These are phyloP conservation scores for Stylonectria norvegica DNA, from an alignment of 2,329 filamentous ascomycete genomes.

Conservation along the genomic window DNA sequence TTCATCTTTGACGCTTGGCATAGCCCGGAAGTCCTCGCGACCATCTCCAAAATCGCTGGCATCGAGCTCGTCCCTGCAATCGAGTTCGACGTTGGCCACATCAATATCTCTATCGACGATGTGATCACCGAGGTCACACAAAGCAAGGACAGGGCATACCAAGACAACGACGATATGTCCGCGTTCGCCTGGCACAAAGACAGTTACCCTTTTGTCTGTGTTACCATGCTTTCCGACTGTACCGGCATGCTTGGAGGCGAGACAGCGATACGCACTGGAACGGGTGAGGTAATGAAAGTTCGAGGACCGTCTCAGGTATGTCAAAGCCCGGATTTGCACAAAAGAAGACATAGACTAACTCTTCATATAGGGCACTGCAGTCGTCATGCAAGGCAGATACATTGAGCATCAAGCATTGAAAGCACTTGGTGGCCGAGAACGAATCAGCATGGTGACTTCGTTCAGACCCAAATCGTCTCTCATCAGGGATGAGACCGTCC, in stretches of 20 bases:
- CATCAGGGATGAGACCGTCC: constrained; percentile 56
- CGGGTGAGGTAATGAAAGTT: constrained; percentile 53
- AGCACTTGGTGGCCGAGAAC: constrained; percentile 55
- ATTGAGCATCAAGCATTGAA: constrained; percentile 62
- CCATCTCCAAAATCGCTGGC: constrained; percentile 50
- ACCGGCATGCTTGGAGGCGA: constrained; percentile 62
- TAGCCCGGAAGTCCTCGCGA: constrained; percentile 39
- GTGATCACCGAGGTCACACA: constrained; percentile 29
- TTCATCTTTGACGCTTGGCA: constrained; percentile 55
- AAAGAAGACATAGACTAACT: neutral
- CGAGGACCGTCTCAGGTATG: constrained; percentile 50
- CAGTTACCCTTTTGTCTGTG: constrained; percentile 64
- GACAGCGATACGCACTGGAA: constrained; percentile 52
- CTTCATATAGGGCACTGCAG: constrained; percentile 48
- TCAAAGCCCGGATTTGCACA: neutral
- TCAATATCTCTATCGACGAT: constrained; percentile 51
- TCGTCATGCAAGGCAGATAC: constrained; percentile 65
- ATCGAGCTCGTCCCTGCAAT: constrained; percentile 52
- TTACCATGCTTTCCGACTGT: constrained; percentile 63
- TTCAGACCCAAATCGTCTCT: constrained; percentile 57
- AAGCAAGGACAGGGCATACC: constrained; percentile 19
- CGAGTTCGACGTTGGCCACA: constrained; percentile 53
- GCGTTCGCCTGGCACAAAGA: constrained; percentile 62
- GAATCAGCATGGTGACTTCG: constrained; percentile 64
- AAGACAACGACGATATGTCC: constrained; percentile 41